Conservation (phyloP, 208 protist genomes). For the Acanthamoeba lenticulata region DNA sequence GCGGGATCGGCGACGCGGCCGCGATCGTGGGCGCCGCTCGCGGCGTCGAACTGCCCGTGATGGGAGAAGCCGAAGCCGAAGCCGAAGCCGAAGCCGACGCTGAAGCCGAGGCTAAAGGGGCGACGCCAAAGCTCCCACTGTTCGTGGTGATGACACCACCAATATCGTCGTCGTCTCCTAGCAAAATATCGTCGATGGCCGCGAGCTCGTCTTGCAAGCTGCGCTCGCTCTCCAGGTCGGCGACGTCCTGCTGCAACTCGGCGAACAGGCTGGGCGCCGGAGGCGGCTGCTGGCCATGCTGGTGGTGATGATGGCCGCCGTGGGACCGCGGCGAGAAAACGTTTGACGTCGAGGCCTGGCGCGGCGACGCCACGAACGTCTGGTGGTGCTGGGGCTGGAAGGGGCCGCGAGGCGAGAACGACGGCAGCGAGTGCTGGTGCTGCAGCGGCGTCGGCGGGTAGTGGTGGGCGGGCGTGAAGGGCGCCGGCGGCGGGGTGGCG, state of each 20-base stretch:
- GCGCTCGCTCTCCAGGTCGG: not conserved
- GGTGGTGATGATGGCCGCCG: not conserved
- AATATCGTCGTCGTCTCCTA: not conserved
- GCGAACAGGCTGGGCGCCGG: not conserved
- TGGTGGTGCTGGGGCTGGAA: not conserved
- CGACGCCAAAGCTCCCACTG: too few species aligned
- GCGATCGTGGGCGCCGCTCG: not conserved
- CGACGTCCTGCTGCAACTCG: conserved; percentile 1
- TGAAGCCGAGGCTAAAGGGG: too few species aligned
- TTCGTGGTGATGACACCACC: not conserved
- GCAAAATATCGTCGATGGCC: not conserved
- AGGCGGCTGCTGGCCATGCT: not conserved
- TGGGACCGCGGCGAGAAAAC: not conserved
- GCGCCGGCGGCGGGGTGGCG: not conserved
- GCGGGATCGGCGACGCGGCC: not conserved
- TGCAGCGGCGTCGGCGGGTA: not conserved
- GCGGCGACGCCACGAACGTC: too few species aligned
- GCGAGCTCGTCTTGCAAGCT: conserved; percentile 23
- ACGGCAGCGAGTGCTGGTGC: not conserved
- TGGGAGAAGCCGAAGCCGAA: too few species aligned
- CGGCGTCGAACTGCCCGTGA: not conserved
- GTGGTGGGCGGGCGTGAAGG: not conserved
- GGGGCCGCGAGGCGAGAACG: not conserved
- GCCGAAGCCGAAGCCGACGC: too few species aligned
- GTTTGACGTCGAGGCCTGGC: not conserved